Evolutionary conservation across 2,329 filamentous ascomycete species (phyloP).

Genomic region (Bisporella sp.): DNA sequence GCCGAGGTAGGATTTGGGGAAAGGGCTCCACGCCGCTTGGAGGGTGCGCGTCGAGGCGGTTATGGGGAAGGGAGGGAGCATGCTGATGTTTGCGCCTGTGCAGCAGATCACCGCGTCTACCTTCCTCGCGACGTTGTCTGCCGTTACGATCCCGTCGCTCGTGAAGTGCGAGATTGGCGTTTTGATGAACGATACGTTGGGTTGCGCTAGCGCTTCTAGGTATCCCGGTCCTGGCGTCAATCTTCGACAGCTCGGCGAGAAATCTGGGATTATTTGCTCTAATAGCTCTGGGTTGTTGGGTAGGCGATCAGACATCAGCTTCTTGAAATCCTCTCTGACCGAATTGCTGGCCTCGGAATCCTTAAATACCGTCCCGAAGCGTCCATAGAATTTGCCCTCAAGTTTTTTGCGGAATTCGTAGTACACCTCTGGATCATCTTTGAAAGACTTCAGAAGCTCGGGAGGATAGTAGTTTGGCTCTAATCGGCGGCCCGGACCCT

Average conservation of each 20-base stretch:
- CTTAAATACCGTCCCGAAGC: constrained; percentile 46
- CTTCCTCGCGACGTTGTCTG: constrained; percentile 46
- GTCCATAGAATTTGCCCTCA: constrained; percentile 55
- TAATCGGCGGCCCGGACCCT: constrained; percentile 15
- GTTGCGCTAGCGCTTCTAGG: constrained; percentile 53
- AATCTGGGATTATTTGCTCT: constrained; percentile 30
- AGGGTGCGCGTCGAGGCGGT: constrained; percentile 47
- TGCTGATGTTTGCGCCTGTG: constrained; percentile 57
- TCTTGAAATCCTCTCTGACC: constrained; percentile 28
- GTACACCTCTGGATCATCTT: constrained; percentile 47
- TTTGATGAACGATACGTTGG: constrained; percentile 56
- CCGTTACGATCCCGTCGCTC: constrained; percentile 50
- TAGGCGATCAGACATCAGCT: constrained; percentile 35
- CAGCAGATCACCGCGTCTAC: constrained; percentile 63
- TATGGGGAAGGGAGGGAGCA: constrained; percentile 54
- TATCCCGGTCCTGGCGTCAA: constrained; percentile 48
- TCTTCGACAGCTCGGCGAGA: constrained; percentile 36
- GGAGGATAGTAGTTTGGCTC: constrained; percentile 47
- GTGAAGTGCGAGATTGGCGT: constrained; percentile 52
- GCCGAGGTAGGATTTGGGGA: constrained; percentile 61
- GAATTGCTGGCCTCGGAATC: constrained; percentile 31
- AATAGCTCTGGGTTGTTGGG: constrained; percentile 32
- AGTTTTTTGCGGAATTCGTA: constrained; percentile 49
- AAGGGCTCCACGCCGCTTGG: constrained; percentile 46
- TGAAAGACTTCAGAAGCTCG: constrained; percentile 49